Evolutionary conservation across 371 early-diverging fungal species (phyloP).

Genomic region (Scutellospora calospora): DNA sequence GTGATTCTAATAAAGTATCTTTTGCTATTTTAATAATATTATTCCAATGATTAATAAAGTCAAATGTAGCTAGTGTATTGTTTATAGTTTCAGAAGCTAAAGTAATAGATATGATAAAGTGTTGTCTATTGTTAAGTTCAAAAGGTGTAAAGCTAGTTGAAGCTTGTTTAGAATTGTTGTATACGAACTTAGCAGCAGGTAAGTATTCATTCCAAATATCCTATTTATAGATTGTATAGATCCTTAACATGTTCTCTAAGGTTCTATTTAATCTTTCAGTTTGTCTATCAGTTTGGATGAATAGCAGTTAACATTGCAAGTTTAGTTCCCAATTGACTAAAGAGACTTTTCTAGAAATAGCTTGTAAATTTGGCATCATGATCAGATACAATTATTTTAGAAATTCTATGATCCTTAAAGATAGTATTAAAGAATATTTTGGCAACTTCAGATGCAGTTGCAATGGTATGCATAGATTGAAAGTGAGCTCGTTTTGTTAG

Average conservation of each 20-base stretch:
- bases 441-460: slow-evolving; percentile 43
- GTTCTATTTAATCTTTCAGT: slow-evolving; percentile 61
- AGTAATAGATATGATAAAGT: neutral
- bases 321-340: slow-evolving; percentile 1
- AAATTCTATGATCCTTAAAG: too few species aligned
- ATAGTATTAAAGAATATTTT: too few species aligned
- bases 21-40: too few species aligned
- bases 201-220: slow-evolving; percentile 46
- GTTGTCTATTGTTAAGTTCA: slow-evolving; percentile 1
- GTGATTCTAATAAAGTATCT: too few species aligned
- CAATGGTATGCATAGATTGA: slow-evolving; percentile 21
- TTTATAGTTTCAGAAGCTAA: neutral
- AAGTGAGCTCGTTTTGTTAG: slow-evolving; percentile 55
- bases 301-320: slow-evolving; percentile 45
- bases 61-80: neutral
- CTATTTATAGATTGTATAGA: slow-evolving; percentile 55
- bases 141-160: neutral
- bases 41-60: too few species aligned
- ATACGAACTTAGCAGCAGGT: slow-evolving; percentile 44
- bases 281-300: slow-evolving; percentile 66
- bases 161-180: slow-evolving; percentile 59
- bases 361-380: slow-evolving; percentile 42
- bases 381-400: slow-evolving; percentile 45
- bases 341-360: slow-evolving; percentile 27
- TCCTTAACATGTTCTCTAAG: slow-evolving; percentile 60